These are phyloP conservation scores for Pueraria montana DNA, from an alignment of 306 rosid species.

Conservation along the genomic window DNA sequence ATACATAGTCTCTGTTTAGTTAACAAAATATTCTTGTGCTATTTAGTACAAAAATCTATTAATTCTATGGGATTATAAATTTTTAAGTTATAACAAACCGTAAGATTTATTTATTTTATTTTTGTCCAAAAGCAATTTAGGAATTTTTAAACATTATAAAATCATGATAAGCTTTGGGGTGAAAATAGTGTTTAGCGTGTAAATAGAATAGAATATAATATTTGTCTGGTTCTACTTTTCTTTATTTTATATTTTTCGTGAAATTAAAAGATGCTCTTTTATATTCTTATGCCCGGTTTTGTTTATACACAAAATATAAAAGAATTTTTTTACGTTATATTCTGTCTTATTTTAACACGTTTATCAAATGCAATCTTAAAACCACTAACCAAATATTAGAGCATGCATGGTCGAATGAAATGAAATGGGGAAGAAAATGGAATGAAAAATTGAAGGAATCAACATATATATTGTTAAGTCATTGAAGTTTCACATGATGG, in stretches of 20 bases:
- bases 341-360: neutral
- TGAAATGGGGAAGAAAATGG: neutral
- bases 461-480: neutral
- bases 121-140: too few species aligned
- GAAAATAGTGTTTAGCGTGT: neutral
- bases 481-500: slow-evolving; percentile 1
- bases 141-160: too few species aligned
- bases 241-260: neutral
- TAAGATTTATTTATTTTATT: neutral
- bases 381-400: neutral
- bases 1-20: neutral
- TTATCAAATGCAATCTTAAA: neutral
- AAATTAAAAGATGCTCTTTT: neutral
- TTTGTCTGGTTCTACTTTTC: neutral
- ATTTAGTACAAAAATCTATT: neutral
- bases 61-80: neutral
- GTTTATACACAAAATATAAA: neutral
- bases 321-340: neutral
- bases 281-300: neutral
- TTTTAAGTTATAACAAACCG: too few species aligned
- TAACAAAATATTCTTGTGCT: neutral
- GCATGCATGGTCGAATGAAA: neutral
- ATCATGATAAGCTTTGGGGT: too few species aligned
- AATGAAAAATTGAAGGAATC: neutral
- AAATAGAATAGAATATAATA: neutral